A percentile compares a stretch with the other conserved stretches of the same genome.
These are phyloP conservation scores for Pythium myriotylum DNA, from an alignment of 352 stramenopile genomes.

Conservation along the genomic window DNA sequence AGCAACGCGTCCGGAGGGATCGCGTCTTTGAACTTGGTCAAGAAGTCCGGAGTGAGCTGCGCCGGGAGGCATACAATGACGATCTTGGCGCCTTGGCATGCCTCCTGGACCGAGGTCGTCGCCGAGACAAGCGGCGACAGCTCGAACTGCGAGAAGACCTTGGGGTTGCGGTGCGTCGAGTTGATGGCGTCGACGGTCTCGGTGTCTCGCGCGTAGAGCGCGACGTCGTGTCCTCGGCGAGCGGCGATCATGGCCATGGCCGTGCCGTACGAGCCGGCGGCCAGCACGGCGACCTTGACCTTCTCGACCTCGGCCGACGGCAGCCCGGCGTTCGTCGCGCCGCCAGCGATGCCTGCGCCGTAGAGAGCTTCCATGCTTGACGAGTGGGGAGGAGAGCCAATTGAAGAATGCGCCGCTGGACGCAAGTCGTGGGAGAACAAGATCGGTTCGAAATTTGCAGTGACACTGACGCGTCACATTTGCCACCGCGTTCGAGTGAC, in stretches of 20 bases:
- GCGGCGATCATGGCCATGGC: conserved; percentile 93
- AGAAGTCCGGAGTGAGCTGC: conserved; percentile 93
- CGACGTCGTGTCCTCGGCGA: conserved; percentile 88
- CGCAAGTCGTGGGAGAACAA: background rate
- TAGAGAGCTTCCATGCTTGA: conserved; percentile 47
- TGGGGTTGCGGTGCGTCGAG: conserved; percentile 86
- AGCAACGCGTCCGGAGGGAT: conserved; percentile 92
- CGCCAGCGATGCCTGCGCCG: conserved; percentile 32
- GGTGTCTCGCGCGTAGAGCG: conserved; percentile 90
- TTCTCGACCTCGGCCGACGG: conserved; percentile 73
- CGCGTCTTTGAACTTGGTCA: conserved; percentile 81
- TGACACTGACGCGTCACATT: conserved; percentile 28
- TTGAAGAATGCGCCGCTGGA: conserved; percentile 8
- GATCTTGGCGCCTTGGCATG: conserved; percentile 86
- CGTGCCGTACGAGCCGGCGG: conserved; percentile 95
- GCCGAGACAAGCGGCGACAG: conserved; percentile 85
- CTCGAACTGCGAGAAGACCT: conserved; percentile 90
- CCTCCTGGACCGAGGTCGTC: conserved; percentile 88
- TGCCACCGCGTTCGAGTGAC: conserved; percentile 12
- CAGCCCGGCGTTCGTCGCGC: conserved; percentile 65
- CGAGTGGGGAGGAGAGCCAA: conserved; percentile 3
- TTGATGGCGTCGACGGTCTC: conserved; percentile 91
- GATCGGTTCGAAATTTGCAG: conserved; percentile 21
- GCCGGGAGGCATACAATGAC: conserved; percentile 97
- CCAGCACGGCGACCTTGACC: conserved; percentile 89